Conservation (phyloP, 1,284 basidiomycete species). For the Thecaphora frezii region DNA sequence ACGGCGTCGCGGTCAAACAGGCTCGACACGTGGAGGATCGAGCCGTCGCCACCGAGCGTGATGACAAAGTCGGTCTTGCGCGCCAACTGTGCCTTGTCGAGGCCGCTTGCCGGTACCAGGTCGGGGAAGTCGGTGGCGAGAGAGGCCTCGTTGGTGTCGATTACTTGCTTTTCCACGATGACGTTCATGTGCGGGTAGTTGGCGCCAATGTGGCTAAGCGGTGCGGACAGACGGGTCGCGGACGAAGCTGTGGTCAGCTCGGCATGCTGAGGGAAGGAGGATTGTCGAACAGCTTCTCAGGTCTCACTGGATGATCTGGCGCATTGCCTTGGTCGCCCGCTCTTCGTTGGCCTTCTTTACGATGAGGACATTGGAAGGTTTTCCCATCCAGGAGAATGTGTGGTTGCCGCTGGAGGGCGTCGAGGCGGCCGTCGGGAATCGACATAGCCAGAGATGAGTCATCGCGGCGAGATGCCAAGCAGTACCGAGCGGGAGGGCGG, state of each 20-base stretch:
- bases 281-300: neutral
- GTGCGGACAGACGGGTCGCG: no score
- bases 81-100: constrained; percentile 23
- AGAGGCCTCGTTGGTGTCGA: constrained; percentile 67
- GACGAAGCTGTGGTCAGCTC: no score
- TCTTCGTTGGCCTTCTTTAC: constrained; percentile 63
- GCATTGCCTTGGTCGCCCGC: constrained; percentile 60
- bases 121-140: constrained; percentile 19
- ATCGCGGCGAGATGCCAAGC: neutral
- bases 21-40: constrained; percentile 89
- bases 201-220: constrained; percentile 28
- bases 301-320: constrained; percentile 59
- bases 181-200: constrained; percentile 72
- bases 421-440: neutral
- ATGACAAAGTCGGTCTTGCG: constrained; percentile 72
- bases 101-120: constrained; percentile 13
- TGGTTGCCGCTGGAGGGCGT: constrained; percentile 46
- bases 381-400: constrained; percentile 52
- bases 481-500: no score
- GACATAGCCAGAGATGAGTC: neutral
- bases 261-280: no score
- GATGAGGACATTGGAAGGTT: constrained; percentile 61
- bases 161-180: constrained; percentile 70
- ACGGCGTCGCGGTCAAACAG: constrained; percentile 85
- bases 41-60: constrained; percentile 91